A percentile compares a stretch with the other conserved stretches of the same genome.
Evolutionary conservation across 257 asterid genomes (phyloP).

Genomic region (Fraxinus excelsior): DNA sequence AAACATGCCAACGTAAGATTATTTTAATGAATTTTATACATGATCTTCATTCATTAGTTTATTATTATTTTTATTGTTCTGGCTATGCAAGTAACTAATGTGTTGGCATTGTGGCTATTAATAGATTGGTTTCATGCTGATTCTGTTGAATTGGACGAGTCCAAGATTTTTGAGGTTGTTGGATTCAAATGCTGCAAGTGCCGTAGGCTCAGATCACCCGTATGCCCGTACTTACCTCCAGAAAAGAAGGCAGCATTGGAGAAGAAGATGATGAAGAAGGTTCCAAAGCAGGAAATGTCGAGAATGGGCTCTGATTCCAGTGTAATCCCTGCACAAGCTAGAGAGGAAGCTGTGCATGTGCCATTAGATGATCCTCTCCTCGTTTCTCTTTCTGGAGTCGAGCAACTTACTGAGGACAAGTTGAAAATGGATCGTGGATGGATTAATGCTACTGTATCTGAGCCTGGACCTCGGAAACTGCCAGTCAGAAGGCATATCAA

Average conservation of each 20-base stretch:
- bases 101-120: constrained; percentile 16
- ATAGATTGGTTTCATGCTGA: constrained; percentile 93
- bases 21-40: background rate
- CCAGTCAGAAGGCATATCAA: constrained; percentile 68
- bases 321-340: constrained; percentile 19
- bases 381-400: constrained; percentile 35
- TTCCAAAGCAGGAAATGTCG: constrained; percentile 34
- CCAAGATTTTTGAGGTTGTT: constrained; percentile 42
- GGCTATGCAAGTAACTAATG: constrained; percentile 11
- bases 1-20: constrained; percentile 64
- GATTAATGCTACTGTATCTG: constrained; percentile 36
- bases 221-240: constrained; percentile 59
- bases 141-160: constrained; percentile 67
- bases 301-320: constrained; percentile 34
- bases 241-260: constrained; percentile 37
- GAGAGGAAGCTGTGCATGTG: constrained; percentile 23
- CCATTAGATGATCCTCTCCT: constrained; percentile 33
- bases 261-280: constrained; percentile 33
- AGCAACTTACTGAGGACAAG: constrained; percentile 33
- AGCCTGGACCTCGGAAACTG: constrained; percentile 56
- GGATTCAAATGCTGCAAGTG: constrained; percentile 89
- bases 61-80: background rate
- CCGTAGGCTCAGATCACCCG: constrained; percentile 69
- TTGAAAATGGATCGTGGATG: constrained; percentile 35
- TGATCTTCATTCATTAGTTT: constrained; percentile 18